Percentiles rank a stretch among this genome's conserved stretches.
Conservation (phyloP, 192 early-diverging fungal species). For the Pilobolus umbonatus region DNA sequence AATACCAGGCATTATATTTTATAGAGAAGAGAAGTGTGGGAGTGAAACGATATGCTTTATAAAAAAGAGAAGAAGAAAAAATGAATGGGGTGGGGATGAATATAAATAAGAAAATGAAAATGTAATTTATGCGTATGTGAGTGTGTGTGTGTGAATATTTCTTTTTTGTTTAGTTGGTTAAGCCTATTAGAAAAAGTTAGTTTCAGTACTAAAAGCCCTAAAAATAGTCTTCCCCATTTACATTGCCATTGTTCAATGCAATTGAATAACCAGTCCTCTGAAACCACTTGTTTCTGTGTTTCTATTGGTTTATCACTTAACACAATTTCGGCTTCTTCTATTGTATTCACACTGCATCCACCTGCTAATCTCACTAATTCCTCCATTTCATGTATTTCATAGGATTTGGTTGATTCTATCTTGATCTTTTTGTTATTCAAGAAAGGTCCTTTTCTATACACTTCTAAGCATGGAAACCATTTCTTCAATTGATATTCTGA, state of each 20-base stretch:
- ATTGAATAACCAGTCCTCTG: conserved; percentile 9
- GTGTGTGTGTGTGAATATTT: not conserved
- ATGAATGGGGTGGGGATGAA: not conserved
- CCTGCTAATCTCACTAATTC: conserved; percentile 1
- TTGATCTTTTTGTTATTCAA: not conserved
- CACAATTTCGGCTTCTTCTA: not conserved
- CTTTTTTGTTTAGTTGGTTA: not conserved
- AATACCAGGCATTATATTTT: conserved; percentile 28
- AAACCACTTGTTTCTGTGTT: not conserved
- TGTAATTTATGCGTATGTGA: not conserved
- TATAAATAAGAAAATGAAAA: too few relatives aligned
- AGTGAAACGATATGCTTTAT: too few relatives aligned
- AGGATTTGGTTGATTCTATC: not conserved
- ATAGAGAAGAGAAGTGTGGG: too few relatives aligned
- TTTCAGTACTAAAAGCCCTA: not conserved
- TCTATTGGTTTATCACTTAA: not conserved
- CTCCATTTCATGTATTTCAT: not conserved
- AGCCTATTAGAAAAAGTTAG: not conserved
- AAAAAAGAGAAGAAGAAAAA: not conserved
- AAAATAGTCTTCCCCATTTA: not conserved
- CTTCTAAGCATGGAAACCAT: not conserved
- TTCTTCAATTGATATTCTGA: not conserved
- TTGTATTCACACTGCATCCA: not conserved
- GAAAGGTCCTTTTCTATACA: not conserved
- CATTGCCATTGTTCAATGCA: conserved; percentile 7